These are phyloP conservation scores for Lanmaoa rubissima DNA, from an alignment of 768 basidiomycete genomes.

Conservation along the genomic window DNA sequence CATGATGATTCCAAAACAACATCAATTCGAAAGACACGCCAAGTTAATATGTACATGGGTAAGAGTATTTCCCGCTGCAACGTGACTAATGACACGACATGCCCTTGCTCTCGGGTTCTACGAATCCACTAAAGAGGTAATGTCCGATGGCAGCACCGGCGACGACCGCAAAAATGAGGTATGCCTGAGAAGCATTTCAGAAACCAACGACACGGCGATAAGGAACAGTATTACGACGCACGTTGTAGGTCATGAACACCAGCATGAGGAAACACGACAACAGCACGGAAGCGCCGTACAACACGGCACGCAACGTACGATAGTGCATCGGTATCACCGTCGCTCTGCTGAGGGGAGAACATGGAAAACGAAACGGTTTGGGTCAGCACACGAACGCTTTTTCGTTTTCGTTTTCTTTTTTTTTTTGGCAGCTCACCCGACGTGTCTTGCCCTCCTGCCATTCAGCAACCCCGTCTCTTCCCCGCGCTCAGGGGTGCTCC, in stretches of 20 bases:
- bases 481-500: conserved; percentile 39
- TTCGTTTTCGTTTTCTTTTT: no score
- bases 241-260: conserved; percentile 97
- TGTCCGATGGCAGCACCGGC: conserved; percentile 83
- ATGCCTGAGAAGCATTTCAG: conserved; percentile 52
- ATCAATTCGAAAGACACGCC: background rate
- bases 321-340: conserved; percentile 24
- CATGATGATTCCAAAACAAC: no score
- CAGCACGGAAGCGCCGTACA: conserved; percentile 77
- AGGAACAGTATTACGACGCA: conserved; percentile 36
- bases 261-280: conserved; percentile 92
- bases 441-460: conserved; percentile 39
- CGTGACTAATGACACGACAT: conserved; percentile 71
- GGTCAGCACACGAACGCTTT: background rate
- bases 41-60: background rate
- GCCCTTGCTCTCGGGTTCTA: conserved; percentile 68
- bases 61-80: background rate
- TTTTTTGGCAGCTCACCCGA: conserved; percentile 36
- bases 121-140: conserved; percentile 65
- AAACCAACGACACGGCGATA: background rate
- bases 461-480: conserved; percentile 59
- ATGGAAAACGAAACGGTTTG: no score
- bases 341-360: background rate
- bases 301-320: conserved; percentile 56
- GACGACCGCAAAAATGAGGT: conserved; percentile 80